Percentiles rank a stretch among this genome's conserved stretches.
phyloP scores from a whole-genome alignment of 225 moss, liverwort and hornwort genomes.

The Pseudisothecium myosuroides region DNA sequence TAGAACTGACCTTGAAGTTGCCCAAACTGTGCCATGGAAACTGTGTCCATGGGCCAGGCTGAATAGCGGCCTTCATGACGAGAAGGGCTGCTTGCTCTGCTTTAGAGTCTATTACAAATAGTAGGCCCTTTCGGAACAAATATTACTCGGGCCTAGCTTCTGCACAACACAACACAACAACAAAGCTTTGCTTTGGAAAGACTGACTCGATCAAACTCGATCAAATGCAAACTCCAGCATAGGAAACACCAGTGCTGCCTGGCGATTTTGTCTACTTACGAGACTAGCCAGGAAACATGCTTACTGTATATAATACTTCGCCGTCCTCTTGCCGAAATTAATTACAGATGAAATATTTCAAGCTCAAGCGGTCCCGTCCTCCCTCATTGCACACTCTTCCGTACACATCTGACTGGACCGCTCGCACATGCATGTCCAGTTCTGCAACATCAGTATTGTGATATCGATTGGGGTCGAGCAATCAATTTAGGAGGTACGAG shows the following conservation, averaged over 20 bases:
- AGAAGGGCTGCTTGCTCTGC: background rate
- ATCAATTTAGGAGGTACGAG: too few relatives aligned
- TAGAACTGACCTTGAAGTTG: conserved; percentile 20
- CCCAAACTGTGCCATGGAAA: conserved; percentile 44
- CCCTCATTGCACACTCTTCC: background rate
- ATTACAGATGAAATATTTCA: background rate
- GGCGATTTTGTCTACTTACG: too few relatives aligned
- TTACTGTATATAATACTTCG: background rate
- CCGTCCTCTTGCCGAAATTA: background rate
- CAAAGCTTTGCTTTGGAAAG: too few relatives aligned
- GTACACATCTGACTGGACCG: background rate
- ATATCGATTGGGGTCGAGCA: too few relatives aligned
- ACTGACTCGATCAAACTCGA: too few relatives aligned
- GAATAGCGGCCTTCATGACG: conserved; percentile 21
- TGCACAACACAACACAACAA: background rate
- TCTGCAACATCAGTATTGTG: too few relatives aligned
- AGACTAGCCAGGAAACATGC: background rate
- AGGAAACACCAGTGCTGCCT: background rate
- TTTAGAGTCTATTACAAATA: background rate
- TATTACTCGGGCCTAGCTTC: background rate
- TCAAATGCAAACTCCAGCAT: too few relatives aligned
- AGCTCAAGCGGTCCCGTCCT: background rate
- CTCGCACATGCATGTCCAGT: too few relatives aligned
- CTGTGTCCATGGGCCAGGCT: conserved; percentile 28
- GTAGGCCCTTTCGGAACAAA: too few relatives aligned